Percentiles rank a stretch among this genome's conserved stretches.
These are phyloP conservation scores for Colletotrichum salicis DNA, from an alignment of 2,329 filamentous ascomycete species.

Conservation along the genomic window DNA sequence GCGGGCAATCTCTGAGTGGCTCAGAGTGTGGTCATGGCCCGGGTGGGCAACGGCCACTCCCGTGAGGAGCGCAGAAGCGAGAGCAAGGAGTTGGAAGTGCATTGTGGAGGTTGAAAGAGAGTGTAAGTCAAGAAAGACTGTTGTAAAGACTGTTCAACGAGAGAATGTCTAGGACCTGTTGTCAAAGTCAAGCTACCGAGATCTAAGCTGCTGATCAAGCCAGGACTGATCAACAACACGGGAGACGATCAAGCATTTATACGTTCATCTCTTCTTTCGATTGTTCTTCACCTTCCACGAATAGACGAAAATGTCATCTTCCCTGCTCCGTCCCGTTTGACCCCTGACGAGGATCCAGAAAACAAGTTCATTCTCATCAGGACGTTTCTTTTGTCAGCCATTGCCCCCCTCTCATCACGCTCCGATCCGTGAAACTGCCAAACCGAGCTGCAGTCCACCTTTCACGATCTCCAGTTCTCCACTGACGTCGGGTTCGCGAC, in stretches of 20 bases:
- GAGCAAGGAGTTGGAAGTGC: conserved; percentile 16
- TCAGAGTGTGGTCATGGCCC: conserved; percentile 53
- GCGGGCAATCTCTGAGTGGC: conserved; percentile 24
- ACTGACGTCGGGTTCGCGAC: conserved; percentile 14
- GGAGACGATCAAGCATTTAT: conserved; percentile 16
- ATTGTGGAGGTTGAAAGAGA: background rate
- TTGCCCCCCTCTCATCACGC: conserved; percentile 8
- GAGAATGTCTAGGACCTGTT: background rate
- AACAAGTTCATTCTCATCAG: conserved; percentile 24
- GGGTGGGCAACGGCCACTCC: conserved; percentile 51
- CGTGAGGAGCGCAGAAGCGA: conserved; percentile 17
- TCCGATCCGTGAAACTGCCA: conserved; percentile 12
- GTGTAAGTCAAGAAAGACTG: conserved; percentile 6
- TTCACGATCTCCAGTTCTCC: conserved; percentile 24
- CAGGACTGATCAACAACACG: background rate
- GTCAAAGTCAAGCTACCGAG: background rate
- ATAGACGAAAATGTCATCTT: background rate
- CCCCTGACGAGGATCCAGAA: conserved; percentile 8
- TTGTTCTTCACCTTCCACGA: background rate
- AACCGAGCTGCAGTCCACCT: conserved; percentile 9
- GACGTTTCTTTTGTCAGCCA: conserved; percentile 4
- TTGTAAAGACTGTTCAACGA: background rate
- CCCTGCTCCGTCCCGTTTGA: background rate
- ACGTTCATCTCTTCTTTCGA: background rate
- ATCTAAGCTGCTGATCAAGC: background rate